phyloP scores from a whole-genome alignment of 805 yeast genomes.

The Jamesozyma hellenica region DNA sequence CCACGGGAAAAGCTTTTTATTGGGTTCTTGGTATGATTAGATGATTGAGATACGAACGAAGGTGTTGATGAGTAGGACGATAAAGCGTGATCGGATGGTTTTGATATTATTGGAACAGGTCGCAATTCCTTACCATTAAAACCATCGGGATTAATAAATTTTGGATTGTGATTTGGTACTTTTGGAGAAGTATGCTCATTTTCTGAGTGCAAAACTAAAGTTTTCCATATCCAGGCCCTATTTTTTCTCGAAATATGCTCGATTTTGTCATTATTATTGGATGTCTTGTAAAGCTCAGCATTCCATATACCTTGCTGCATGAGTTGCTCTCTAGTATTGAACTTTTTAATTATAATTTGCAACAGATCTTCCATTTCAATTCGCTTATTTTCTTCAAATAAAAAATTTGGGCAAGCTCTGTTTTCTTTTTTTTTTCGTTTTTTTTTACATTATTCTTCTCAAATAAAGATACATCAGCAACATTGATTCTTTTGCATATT shows the following conservation, averaged over 20 bases:
- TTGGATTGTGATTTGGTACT: too few species aligned
- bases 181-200: not conserved
- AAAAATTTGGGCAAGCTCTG: too few species aligned
- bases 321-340: constrained; percentile 20
- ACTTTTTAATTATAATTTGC: constrained; percentile 14
- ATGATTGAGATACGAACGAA: not conserved
- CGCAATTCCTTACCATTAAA: not conserved
- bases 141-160: too few species aligned
- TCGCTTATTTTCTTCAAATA: too few species aligned
- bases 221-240: constrained; percentile 28
- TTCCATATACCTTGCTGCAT: constrained; percentile 25
- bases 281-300: constrained; percentile 17
- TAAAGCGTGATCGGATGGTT: not conserved
- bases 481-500: too few species aligned
- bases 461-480: too few species aligned
- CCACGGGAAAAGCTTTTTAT: constrained; percentile 5
- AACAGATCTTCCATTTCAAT: constrained; percentile 2
- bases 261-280: not conserved
- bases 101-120: not conserved
- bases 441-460: too few species aligned
- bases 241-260: not conserved
- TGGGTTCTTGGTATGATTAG: not conserved
- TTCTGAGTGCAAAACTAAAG: constrained; percentile 15
- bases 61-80: not conserved
- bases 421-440: too few species aligned